These are phyloP conservation scores for Colletotrichum horii DNA, from an alignment of 2,329 filamentous ascomycete species.

Conservation along the genomic window DNA sequence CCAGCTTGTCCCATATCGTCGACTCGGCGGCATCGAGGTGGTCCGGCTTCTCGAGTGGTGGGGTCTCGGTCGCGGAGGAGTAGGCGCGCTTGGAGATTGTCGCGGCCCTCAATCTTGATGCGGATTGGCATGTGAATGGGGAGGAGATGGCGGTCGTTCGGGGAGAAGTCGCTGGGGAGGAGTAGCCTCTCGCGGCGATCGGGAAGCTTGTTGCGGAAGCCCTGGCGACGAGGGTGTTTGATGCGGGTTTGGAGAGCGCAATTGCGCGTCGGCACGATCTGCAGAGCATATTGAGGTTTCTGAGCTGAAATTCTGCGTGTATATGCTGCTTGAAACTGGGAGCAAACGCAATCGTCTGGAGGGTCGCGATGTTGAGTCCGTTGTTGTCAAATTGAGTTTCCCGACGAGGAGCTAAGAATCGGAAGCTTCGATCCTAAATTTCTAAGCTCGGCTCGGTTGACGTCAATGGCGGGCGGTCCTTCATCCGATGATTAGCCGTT, in stretches of 20 bases:
- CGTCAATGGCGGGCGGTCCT: background rate
- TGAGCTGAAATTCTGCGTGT: background rate
- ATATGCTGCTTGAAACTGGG: background rate
- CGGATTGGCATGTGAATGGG: background rate
- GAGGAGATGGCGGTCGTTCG: background rate
- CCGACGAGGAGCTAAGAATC: background rate
- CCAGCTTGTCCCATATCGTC: conserved; percentile 61
- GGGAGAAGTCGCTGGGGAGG: background rate
- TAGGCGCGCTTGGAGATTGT: background rate
- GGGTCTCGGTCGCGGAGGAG: background rate
- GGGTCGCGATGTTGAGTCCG: background rate
- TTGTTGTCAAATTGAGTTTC: background rate
- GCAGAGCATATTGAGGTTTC: conserved; percentile 15
- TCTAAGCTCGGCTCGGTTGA: conserved; percentile 15
- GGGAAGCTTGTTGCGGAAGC: conserved; percentile 41
- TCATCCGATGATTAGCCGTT: background rate
- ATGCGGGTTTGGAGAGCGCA: conserved; percentile 3
- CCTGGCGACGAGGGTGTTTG: background rate
- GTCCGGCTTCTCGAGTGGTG: conserved; percentile 47
- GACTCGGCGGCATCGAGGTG: conserved; percentile 61
- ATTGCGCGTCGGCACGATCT: conserved; percentile 20
- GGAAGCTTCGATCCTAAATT: background rate
- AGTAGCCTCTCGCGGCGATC: conserved; percentile 40
- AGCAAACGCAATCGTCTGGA: background rate
- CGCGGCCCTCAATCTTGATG: background rate